Conservation (phyloP, 768 basidiomycete species). For the Amanita pallidorosea region DNA sequence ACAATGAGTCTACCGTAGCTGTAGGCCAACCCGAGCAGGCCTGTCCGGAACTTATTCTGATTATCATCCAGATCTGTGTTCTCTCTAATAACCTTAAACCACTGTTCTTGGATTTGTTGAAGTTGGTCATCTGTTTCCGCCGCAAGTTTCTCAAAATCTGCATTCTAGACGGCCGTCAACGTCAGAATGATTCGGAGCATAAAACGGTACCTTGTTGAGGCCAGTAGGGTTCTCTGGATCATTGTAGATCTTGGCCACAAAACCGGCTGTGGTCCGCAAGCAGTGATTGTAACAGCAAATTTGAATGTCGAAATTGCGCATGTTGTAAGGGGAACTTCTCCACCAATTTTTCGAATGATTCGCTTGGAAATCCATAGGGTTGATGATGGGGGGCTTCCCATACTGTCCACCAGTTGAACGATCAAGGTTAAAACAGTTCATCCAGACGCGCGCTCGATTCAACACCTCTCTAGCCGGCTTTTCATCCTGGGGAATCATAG, state of each 20-base stretch:
- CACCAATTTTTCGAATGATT: slow-evolving; percentile 64
- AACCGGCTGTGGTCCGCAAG: slow-evolving; percentile 51
- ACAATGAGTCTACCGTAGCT: slow-evolving; percentile 62
- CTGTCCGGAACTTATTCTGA: slow-evolving; percentile 49
- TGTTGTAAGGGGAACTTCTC: slow-evolving; percentile 53
- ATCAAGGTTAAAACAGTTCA: slow-evolving; percentile 87
- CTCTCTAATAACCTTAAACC: slow-evolving; percentile 41
- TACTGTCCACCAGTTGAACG: slow-evolving; percentile 83
- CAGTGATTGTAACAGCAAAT: slow-evolving; percentile 70
- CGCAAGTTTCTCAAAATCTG: slow-evolving; percentile 56
- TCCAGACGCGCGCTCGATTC: slow-evolving; percentile 84
- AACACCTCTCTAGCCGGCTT: slow-evolving; percentile 77
- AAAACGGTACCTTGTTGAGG: slow-evolving; percentile 50
- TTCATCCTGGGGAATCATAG: slow-evolving; percentile 68
- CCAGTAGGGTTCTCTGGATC: slow-evolving; percentile 67
- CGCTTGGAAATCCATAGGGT: slow-evolving; percentile 67
- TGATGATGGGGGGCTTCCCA: slow-evolving; percentile 78
- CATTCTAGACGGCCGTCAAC: slow-evolving; percentile 26
- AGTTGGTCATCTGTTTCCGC: slow-evolving; percentile 61
- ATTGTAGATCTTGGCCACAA: slow-evolving; percentile 56
- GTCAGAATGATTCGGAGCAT: neutral
- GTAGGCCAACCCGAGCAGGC: slow-evolving; percentile 49
- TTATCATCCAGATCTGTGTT: slow-evolving; percentile 42
- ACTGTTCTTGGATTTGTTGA: slow-evolving; percentile 39
- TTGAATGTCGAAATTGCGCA: slow-evolving; percentile 72